Evolutionary conservation across 2,329 filamentous ascomycete genomes (phyloP), one percentile per base, ranked within the genome.

Genomic region (Fusarium siculi): DNA sequence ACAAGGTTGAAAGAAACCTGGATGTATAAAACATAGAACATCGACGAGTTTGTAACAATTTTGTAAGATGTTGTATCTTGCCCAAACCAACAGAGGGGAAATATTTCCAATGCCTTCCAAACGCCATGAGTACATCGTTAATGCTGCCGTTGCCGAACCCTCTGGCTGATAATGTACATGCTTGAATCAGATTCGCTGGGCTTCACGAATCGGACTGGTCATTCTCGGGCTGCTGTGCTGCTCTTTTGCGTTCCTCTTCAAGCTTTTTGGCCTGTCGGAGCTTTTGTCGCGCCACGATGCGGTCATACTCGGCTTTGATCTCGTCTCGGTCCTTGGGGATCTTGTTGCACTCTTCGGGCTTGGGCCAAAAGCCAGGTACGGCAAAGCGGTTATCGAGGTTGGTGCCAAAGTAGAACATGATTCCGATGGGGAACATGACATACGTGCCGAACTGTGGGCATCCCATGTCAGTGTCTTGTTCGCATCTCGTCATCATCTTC

Each of bases 331-430:
- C 93, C 67, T 89, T 89, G 4, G 94, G 94, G 50, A 96, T 89
- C 78, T 88, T 89, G 83, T 96, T 92, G 68, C 92, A 92, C 80
- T 95, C 88, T 72, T 93, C 91, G 9, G 91, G 87, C 79, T 92
- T 94, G 34, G 96, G 96, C 96, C 96, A 99, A 87, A 99, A 99
- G 65, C 93, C 93, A 28, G 93, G 91, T 3, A 98, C 94, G 53
- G 89, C 85, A 87, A 99, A 99, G 73, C 94, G 92, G 75, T 92
- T 89, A 84, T 99, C 96, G 80, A 99, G 93, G 83, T 99, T 99
- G 63, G 95, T 97, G 81, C 96, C 96, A 83, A 98, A 99, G 87
- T 99, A 99, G 88, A 97, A 98, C 96, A 99, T 99, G 87, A 96
- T 95, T 78, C 94, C 95, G 79, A 99, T 98, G 23, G 96, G 96